Conservation (phyloP, 129 eudicot genomes). For the Lactuca sativa region DNA sequence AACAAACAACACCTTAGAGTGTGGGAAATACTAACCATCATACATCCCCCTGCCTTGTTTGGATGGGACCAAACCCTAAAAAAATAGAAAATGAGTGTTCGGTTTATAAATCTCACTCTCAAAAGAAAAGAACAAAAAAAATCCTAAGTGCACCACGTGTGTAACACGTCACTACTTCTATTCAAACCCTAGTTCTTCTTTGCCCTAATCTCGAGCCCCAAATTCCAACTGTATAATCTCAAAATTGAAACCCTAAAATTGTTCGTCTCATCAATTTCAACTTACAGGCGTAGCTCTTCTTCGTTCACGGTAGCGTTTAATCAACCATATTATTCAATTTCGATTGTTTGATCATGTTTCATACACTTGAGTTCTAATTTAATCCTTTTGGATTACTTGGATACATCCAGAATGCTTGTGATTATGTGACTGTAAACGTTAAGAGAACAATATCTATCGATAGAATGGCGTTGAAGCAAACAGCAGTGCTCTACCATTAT, state of each 20-base stretch:
- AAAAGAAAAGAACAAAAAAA: too few species aligned
- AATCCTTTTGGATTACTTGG: background rate
- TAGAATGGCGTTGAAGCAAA: slow-evolving; percentile 45
- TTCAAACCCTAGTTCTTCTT: background rate
- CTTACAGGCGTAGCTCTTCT: background rate
- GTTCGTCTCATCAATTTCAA: slow-evolving; percentile 1
- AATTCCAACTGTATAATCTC: background rate
- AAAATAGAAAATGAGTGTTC: too few species aligned
- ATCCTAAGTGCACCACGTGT: background rate
- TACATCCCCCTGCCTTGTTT: too few species aligned
- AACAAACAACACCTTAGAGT: too few species aligned
- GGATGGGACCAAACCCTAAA: too few species aligned
- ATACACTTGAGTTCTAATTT: background rate
- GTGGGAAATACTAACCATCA: too few species aligned
- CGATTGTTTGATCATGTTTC: background rate
- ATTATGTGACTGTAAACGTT: background rate
- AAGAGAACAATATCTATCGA: background rate
- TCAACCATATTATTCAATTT: background rate
- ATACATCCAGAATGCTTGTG: background rate
- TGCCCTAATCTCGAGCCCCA: background rate
- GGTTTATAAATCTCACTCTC: too few species aligned
- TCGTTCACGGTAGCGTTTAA: slow-evolving; percentile 6
- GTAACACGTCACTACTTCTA: background rate
- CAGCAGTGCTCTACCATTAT: slow-evolving; percentile 82
- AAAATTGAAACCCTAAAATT: slow-evolving; percentile 15